Conservation (phyloP, 345 rosid species). For the Streptanthus diversifolius region DNA sequence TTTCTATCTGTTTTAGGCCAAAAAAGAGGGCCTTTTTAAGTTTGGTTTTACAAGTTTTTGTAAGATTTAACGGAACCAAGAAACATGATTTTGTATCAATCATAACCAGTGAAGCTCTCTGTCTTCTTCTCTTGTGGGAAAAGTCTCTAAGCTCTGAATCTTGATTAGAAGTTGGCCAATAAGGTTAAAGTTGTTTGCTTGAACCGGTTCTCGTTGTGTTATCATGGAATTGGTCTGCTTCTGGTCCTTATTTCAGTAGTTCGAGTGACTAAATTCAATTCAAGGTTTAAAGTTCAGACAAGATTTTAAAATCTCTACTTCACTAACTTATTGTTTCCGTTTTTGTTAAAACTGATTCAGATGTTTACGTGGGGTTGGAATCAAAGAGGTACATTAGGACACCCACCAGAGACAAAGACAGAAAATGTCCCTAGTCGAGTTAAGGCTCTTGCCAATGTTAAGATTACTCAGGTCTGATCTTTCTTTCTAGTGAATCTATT, state of each 20-base stretch:
- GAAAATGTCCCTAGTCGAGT: conserved; percentile 84
- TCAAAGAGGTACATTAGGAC: conserved; percentile 98
- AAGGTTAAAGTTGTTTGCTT: neutral
- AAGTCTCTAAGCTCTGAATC: neutral
- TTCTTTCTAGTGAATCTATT: neutral
- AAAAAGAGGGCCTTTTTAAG: neutral
- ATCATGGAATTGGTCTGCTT: conserved; percentile 6
- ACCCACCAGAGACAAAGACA: conserved; percentile 80
- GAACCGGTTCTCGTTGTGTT: neutral
- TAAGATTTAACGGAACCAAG: neutral
- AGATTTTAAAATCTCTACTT: neutral
- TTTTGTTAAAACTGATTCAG: conserved; percentile 34
- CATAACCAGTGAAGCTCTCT: neutral
- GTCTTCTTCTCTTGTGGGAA: conserved; percentile 1
- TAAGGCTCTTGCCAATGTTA: conserved; percentile 61
- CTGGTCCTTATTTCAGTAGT: neutral
- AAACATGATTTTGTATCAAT: neutral
- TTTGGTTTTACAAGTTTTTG: neutral
- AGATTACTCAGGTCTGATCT: conserved; percentile 75
- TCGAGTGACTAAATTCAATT: neutral
- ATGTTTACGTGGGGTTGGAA: conserved; percentile 99
- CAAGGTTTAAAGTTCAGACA: neutral
- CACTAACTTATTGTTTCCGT: neutral
- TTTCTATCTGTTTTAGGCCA: neutral
- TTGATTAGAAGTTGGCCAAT: neutral